These are phyloP conservation scores for Juglanconis sp. DNA, from an alignment of 2,329 filamentous ascomycete species.

Conservation along the genomic window DNA sequence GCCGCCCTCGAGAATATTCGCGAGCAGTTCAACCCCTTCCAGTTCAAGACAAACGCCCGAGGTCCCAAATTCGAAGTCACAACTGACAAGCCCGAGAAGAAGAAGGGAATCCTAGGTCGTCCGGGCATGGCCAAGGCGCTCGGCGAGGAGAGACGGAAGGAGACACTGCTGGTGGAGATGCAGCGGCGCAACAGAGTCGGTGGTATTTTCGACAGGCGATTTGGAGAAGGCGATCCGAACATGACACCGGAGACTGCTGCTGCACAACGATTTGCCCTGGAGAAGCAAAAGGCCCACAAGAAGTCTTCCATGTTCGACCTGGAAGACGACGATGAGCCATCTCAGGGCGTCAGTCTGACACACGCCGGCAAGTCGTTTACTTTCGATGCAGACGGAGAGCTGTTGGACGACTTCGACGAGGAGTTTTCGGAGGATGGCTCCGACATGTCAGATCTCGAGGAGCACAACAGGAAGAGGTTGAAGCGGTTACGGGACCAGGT, in stretches of 20 bases:
- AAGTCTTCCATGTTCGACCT: slow-evolving; percentile 83
- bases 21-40: slow-evolving; percentile 97
- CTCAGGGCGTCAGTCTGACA: slow-evolving; percentile 65
- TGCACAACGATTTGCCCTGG: slow-evolving; percentile 82
- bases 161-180: slow-evolving; percentile 86
- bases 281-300: slow-evolving; percentile 77
- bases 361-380: slow-evolving; percentile 76
- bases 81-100: slow-evolving; percentile 57
- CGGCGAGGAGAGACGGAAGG: slow-evolving; percentile 78
- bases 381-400: slow-evolving; percentile 54
- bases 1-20: slow-evolving; percentile 81
- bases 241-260: slow-evolving; percentile 94
- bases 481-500: slow-evolving; percentile 53
- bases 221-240: slow-evolving; percentile 90
- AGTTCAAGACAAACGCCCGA: slow-evolving; percentile 76
- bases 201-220: slow-evolving; percentile 86
- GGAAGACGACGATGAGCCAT: slow-evolving; percentile 68
- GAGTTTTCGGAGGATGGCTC: slow-evolving; percentile 58
- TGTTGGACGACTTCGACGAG: slow-evolving; percentile 75
- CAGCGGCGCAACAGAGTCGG: slow-evolving; percentile 86
- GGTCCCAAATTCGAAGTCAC: slow-evolving; percentile 85
- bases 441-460: slow-evolving; percentile 42
- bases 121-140: slow-evolving; percentile 82
- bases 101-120: slow-evolving; percentile 63
- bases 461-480: slow-evolving; percentile 48